These are phyloP conservation scores for Jasminum sambac DNA, from an alignment of 257 asterid species.

Conservation along the genomic window DNA sequence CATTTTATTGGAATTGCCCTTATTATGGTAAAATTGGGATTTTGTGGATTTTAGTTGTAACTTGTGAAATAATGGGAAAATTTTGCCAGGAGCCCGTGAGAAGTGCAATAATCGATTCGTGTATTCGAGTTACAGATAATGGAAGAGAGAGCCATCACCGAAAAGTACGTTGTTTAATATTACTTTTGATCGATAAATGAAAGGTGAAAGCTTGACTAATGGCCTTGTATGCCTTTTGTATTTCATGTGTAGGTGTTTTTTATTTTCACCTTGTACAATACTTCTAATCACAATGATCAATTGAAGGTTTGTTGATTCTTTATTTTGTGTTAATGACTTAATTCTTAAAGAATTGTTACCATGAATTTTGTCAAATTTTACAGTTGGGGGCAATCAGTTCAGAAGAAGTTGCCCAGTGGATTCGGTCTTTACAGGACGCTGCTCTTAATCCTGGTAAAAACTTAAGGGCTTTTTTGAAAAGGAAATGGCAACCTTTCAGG, in stretches of 20 bases:
- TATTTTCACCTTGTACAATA: slow-evolving; percentile 74
- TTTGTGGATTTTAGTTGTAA: neutral
- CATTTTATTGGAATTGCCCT: slow-evolving; percentile 2
- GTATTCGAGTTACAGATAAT: slow-evolving; percentile 81
- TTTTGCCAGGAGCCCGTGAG: slow-evolving; percentile 67
- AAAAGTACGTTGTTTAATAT: slow-evolving; percentile 45
- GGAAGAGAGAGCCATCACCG: slow-evolving; percentile 79
- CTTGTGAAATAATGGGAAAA: slow-evolving; percentile 11
- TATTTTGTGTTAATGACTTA: neutral
- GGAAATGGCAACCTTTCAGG: slow-evolving; percentile 88
- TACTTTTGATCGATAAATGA: neutral
- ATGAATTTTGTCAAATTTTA: slow-evolving; percentile 27
- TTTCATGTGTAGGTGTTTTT: slow-evolving; percentile 64
- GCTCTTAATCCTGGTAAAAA: slow-evolving; percentile 55
- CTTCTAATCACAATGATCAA: slow-evolving; percentile 77
- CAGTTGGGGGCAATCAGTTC: slow-evolving; percentile 87
- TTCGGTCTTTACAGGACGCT: slow-evolving; percentile 56
- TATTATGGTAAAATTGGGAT: slow-evolving; percentile 7
- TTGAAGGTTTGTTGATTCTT: slow-evolving; percentile 57
- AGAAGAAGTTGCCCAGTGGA: slow-evolving; percentile 87
- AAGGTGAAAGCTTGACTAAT: neutral
- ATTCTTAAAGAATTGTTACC: neutral
- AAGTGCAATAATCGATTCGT: slow-evolving; percentile 87
- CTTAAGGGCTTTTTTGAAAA: slow-evolving; percentile 40
- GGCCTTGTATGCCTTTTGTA: slow-evolving; percentile 12